Conservation (phyloP, 176 grass and related monocot genomes). For the Secale cereale region DNA sequence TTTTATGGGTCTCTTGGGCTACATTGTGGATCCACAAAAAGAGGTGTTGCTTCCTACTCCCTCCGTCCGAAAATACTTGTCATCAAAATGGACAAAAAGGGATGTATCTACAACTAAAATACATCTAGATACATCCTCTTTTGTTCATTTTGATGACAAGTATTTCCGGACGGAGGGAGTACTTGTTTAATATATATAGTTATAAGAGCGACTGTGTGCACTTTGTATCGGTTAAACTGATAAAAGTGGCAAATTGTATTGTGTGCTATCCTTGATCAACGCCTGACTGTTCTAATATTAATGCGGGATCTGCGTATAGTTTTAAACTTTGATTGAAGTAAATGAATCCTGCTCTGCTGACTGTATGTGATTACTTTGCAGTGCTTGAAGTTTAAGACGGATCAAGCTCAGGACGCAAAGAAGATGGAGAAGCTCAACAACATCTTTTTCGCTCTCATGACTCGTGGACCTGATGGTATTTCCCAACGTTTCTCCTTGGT, state of each 20-base stretch:
- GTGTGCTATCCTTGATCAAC: background rate
- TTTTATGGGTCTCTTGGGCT: background rate
- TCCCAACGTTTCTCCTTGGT: background rate
- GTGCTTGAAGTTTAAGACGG: conserved; percentile 96
- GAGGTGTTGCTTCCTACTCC: background rate
- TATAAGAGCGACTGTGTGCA: background rate
- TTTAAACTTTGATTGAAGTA: background rate
- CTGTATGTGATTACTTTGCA: conserved; percentile 23
- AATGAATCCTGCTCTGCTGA: background rate
- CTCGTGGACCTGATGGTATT: conserved; percentile 86
- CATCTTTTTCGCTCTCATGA: conserved; percentile 92
- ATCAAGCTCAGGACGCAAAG: conserved; percentile 96
- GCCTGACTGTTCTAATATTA: background rate
- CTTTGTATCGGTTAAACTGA: background rate
- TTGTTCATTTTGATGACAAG: too few species aligned
- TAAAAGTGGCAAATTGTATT: background rate
- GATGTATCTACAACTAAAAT: too few species aligned
- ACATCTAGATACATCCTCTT: too few species aligned
- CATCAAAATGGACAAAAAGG: too few species aligned
- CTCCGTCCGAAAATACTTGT: too few species aligned
- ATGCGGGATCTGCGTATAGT: background rate
- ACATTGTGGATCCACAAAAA: background rate
- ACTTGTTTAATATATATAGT: background rate
- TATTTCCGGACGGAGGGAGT: too few species aligned
- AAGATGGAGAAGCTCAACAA: conserved; percentile 99